Evolutionary conservation across 345 rosid genomes (phyloP), one percentile per base, ranked within the genome.

Genomic region (Sonneratia caseolaris): DNA sequence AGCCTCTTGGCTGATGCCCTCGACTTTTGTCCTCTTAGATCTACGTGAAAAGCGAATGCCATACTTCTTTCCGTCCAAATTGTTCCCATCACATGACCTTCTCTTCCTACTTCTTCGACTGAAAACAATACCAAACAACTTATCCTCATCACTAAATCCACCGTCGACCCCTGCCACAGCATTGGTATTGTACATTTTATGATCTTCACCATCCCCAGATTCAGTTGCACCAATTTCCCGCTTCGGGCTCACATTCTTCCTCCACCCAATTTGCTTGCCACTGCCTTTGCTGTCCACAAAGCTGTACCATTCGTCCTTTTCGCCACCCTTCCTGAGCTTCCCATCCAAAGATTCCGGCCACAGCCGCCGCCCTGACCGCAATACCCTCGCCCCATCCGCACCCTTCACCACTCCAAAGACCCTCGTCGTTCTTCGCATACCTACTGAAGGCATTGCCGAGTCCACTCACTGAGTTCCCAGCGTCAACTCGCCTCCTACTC

Each of bases 351-450:
- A 74, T 61, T 86, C 91, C 12, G 84, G 86, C 85, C 80, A 84
- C 49, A 96, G 75, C 37, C 87, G 85, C 48, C 98, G 86, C 53
- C 98, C 99, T 0, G 98, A 96, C 51, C 99, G 88, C 69, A 96
- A 81, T 64, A 92, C 96, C 42, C 96, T 84, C 64, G 87, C 93
- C 51, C 90, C 91, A 53, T 88, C 97, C 27, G 75, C 85, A 19
- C 89, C 88, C 80, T 92, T 96, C 68, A 83, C 88, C 77, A 90
- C 83, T 71, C 97, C 93, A 70, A 86, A 89, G 73, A 89, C 88
- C 82, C 92, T 81, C 6, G 98, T 86, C 53, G 90, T 80, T 77
- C 94, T 81, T 51, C 88, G 86, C 92, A 88, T 79, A 57, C 88
- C 91, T 27, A 82, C 99, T 22, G 96, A 85, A 73, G 97, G 98